Evolutionary conservation across 768 basidiomycete species (phyloP), one percentile per base, ranked within the genome.

Genomic region (Boletus eberwhitei): DNA sequence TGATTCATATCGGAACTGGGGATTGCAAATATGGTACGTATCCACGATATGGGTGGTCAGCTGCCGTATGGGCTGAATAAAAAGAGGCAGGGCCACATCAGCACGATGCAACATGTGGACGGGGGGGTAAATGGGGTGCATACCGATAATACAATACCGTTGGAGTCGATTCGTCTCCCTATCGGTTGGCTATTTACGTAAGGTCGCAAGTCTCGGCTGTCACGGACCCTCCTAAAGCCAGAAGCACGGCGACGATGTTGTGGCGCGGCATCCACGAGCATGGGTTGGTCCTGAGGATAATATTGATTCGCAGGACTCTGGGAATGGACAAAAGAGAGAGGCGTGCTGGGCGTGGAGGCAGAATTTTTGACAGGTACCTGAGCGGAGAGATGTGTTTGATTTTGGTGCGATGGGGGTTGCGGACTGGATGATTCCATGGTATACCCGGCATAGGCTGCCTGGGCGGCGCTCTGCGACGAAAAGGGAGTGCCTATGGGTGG

Each of bases 11-110:
- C 88, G 84, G 79, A 98, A 99, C 58, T 83, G 77, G 12, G 95
- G 90, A 70, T 98, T 98, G 80, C 95, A 96, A 58, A 95, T 89
- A 64, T 83, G 87, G 75, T 89, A 99, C 17, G 94, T 98, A 57
- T 94, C 88, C 51, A 92, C 75, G 45, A 98, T 86, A 61, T 90
- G 81, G 8, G 88, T 88, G 2, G 97, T 98, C 45, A 99, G 73
- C 57, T 85, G 82, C 64, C 80, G 79, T 41, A 86, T 67, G 12
- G 84, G 82, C 80, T 82, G 67, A 39, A 55, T 31, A 19, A 32
- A 39, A 29, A 35, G 34, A 29, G 37, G 8, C 14, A 26, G 7
- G 53, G 22, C 4, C 6, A n/a, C 44, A 43, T 61, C 46, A 64
- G 46, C 48, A 55, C 21, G 58, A 52, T 50, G 58, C 19, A 37